phyloP scores from a whole-genome alignment of 2,329 filamentous ascomycete species.

The Scedosporium minutisporum region DNA sequence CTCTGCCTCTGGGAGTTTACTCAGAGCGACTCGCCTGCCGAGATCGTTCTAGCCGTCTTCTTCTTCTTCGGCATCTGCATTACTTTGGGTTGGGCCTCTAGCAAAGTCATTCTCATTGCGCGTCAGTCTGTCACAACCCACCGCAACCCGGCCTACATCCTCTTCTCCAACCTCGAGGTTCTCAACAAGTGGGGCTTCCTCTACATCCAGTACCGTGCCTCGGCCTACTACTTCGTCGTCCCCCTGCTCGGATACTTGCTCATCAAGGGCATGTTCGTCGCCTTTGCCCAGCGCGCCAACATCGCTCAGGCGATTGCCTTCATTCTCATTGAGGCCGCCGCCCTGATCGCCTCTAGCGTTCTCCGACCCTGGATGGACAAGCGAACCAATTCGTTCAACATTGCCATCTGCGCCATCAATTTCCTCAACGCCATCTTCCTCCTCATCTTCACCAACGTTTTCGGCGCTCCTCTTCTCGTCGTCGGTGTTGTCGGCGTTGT shows the following conservation, averaged over 20 bases:
- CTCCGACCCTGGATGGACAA: conserved; percentile 97
- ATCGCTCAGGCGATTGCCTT: conserved; percentile 73
- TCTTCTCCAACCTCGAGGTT: conserved; percentile 88
- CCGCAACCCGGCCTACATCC: conserved; percentile 92
- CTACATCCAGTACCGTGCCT: conserved; percentile 93
- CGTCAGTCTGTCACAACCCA: conserved; percentile 83
- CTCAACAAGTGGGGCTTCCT: conserved; percentile 98
- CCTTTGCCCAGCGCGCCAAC: conserved; percentile 61
- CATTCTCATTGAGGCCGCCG: conserved; percentile 69
- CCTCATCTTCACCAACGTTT: conserved; percentile 78
- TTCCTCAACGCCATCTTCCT: conserved; percentile 86
- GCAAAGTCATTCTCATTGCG: conserved; percentile 82
- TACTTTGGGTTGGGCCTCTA: conserved; percentile 75
- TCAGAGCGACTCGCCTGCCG: conserved; percentile 70
- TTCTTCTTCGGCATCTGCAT: conserved; percentile 74
- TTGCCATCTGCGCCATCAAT: conserved; percentile 81
- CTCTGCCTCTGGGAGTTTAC: conserved; percentile 93
- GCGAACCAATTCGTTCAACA: conserved; percentile 95
- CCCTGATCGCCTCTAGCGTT: conserved; percentile 68
- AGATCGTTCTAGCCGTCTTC: conserved; percentile 79
- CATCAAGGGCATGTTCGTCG: conserved; percentile 85
- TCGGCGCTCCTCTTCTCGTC: conserved; percentile 73
- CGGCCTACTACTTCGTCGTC: conserved; percentile 90
- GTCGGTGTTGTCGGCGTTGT: conserved; percentile 82
- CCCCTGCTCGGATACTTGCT: conserved; percentile 69